A percentile compares a stretch with the other conserved stretches of the same genome.
Evolutionary conservation across 2,329 filamentous ascomycete genomes (phyloP).

Genomic region (Penicillium concentricum): DNA sequence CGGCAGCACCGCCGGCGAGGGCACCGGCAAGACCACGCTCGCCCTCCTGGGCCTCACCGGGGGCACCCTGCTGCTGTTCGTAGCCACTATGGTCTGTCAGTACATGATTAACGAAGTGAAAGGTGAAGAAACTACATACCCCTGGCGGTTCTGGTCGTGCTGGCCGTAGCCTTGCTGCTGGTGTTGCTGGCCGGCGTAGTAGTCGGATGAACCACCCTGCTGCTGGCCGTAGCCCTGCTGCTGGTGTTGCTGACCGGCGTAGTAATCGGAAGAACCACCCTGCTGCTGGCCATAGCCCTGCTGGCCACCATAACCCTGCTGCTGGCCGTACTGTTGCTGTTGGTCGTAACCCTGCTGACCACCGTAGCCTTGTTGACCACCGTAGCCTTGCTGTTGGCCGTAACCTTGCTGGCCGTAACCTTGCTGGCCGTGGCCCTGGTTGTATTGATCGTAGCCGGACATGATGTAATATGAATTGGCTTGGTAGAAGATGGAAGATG

Average conservation of each 20-base stretch:
- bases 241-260: conserved; percentile 20
- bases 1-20: conserved; percentile 47
- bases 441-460: conserved; percentile 28
- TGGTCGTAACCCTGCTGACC: conserved; percentile 27
- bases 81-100: conserved; percentile 25
- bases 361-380: conserved; percentile 23
- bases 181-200: conserved; percentile 20
- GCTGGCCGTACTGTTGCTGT: conserved; percentile 25
- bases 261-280: conserved; percentile 13
- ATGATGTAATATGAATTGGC: conserved; percentile 10
- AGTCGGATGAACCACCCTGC: conserved; percentile 11
- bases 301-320: conserved; percentile 25
- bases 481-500: background rate
- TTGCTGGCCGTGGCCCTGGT: conserved; percentile 19
- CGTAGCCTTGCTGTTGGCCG: conserved; percentile 17
- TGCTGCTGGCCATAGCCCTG: conserved; percentile 19
- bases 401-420: conserved; percentile 4
- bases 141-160: conserved; percentile 28
- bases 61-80: conserved; percentile 30
- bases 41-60: conserved; percentile 42
- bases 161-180: conserved; percentile 14
- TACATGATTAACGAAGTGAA: background rate
- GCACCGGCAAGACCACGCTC: conserved; percentile 50
- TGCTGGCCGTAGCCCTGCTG: conserved; percentile 24
- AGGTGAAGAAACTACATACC: conserved; percentile 20